Evolutionary conservation across 176 grass and related monocot species (phyloP).

Genomic region (Calamus simplicifolius): DNA sequence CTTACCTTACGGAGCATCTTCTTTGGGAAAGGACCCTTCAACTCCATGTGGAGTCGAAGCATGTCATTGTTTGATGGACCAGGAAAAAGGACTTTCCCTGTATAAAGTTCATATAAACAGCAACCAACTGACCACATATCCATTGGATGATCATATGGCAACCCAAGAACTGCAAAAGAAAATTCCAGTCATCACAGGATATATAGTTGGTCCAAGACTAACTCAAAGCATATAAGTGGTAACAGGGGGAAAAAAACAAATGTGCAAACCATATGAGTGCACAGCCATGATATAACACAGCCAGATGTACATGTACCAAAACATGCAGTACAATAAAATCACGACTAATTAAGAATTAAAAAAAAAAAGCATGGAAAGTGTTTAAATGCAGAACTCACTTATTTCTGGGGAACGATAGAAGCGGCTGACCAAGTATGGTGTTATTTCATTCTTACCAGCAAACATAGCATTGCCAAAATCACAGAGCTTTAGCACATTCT

Average conservation of each 20-base stretch:
- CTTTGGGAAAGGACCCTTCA: slow-evolving; percentile 91
- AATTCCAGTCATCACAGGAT: neutral
- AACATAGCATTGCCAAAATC: slow-evolving; percentile 99
- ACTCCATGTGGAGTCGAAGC: slow-evolving; percentile 96
- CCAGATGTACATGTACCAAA: neutral
- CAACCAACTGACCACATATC: slow-evolving; percentile 98
- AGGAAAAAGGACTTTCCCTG: slow-evolving; percentile 91
- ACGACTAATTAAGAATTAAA: neutral
- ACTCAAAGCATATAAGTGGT: no score
- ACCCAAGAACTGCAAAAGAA: slow-evolving; percentile 80
- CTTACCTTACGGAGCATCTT: slow-evolving; percentile 97
- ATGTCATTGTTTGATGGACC: slow-evolving; percentile 94
- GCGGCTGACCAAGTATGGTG: slow-evolving; percentile 97
- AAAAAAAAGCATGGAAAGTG: slow-evolving; percentile 17
- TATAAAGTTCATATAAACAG: slow-evolving; percentile 95
- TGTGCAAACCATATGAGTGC: neutral
- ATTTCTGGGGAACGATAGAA: slow-evolving; percentile 98
- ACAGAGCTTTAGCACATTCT: slow-evolving; percentile 97
- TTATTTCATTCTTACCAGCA: slow-evolving; percentile 98
- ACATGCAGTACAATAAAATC: slow-evolving; percentile 7
- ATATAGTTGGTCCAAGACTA: no score
- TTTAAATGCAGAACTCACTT: slow-evolving; percentile 45
- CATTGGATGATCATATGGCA: slow-evolving; percentile 89
- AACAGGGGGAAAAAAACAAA: neutral
- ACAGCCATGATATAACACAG: no score